Conservation (phyloP, 345 rosid genomes). For the Orychophragmus violaceus region DNA sequence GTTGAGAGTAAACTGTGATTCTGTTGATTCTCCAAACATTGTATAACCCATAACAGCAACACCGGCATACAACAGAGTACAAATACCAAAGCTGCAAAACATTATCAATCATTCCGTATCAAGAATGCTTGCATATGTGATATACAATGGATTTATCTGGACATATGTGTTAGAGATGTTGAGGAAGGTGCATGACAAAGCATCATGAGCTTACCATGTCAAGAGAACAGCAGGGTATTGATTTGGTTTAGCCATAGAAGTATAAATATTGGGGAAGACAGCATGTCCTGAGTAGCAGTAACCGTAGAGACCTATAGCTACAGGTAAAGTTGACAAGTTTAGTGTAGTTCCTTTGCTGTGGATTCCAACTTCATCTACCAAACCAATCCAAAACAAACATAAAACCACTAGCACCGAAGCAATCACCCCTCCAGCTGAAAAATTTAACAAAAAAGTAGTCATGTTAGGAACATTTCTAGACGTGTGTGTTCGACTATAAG, state of each 20-base stretch:
- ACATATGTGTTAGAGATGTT: neutral
- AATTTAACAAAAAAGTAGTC: neutral
- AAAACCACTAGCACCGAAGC: conserved; percentile 76
- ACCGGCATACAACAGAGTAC: conserved; percentile 73
- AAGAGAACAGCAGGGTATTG: conserved; percentile 70
- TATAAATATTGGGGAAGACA: conserved; percentile 89
- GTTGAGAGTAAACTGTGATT: conserved; percentile 89
- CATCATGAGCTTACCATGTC: conserved; percentile 43
- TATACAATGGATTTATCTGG: neutral
- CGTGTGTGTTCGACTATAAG: neutral
- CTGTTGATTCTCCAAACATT: conserved; percentile 76
- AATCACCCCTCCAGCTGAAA: conserved; percentile 87
- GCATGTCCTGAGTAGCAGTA: conserved; percentile 98
- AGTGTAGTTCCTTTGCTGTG: conserved; percentile 62
- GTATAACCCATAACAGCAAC: conserved; percentile 85
- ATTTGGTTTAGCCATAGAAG: conserved; percentile 78
- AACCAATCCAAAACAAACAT: conserved; percentile 85
- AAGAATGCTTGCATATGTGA: neutral
- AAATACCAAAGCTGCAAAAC: conserved; percentile 51
- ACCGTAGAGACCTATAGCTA: conserved; percentile 94
- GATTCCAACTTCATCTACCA: conserved; percentile 65
- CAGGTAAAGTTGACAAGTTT: conserved; percentile 70
- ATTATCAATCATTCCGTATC: neutral
- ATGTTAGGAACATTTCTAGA: conserved; percentile 7
- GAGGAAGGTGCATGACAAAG: neutral